These are phyloP conservation scores for Aphanocladium album DNA, from an alignment of 2,329 filamentous ascomycete genomes.

Conservation along the genomic window DNA sequence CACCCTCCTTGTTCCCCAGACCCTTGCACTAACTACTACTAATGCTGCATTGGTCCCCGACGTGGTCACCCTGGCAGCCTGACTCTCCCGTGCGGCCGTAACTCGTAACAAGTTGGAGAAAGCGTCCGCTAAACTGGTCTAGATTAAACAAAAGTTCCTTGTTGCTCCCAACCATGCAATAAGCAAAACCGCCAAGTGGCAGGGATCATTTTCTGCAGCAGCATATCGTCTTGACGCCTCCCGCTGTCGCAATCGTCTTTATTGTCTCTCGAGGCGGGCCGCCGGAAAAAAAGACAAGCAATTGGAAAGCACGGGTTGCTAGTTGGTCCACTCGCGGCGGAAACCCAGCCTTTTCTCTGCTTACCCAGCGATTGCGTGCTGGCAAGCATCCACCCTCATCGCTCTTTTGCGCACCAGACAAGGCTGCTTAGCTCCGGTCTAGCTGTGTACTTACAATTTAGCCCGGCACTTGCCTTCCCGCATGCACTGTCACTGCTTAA, in stretches of 20 bases:
- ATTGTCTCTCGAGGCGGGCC: not conserved
- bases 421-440: not conserved
- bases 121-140: not conserved
- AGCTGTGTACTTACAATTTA: not conserved
- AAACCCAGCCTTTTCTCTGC: not conserved
- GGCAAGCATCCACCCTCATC: not conserved
- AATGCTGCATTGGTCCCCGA: not conserved
- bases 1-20: not conserved
- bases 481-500: not conserved
- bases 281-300: not conserved
- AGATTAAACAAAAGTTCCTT: not conserved
- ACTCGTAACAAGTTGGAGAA: no score
- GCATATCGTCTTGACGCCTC: not conserved
- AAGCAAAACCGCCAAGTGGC: not conserved
- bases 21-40: not conserved
- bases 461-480: not conserved
- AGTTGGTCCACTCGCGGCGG: not conserved
- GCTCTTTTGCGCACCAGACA: not conserved
- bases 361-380: conserved; percentile 6
- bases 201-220: not conserved
- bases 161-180: not conserved
- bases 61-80: not conserved
- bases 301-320: not conserved
- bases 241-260: not conserved
- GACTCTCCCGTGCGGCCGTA: not conserved